phyloP scores from a whole-genome alignment of 257 asterid species.

The Jacaranda copaia region DNA sequence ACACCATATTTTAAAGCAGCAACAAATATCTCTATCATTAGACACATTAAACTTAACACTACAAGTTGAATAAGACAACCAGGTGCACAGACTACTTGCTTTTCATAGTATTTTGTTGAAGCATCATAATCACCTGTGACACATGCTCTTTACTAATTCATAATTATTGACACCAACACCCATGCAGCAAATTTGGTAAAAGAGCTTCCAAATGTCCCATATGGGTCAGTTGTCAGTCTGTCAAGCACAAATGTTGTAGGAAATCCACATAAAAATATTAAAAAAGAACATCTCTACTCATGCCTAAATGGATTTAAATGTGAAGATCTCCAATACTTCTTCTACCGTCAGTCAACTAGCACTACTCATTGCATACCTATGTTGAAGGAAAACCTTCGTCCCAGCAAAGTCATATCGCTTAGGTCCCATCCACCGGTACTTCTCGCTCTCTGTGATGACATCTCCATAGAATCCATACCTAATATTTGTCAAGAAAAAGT shows the following conservation, averaged over 20 bases:
- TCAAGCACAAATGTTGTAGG: too few relatives aligned
- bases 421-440: slow-evolving; percentile 99
- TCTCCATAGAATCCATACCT: slow-evolving; percentile 99
- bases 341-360: slow-evolving; percentile 23
- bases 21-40: background rate
- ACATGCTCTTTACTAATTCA: slow-evolving; percentile 17
- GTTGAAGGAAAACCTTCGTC: slow-evolving; percentile 98
- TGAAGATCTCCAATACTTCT: slow-evolving; percentile 5
- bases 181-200: too few relatives aligned
- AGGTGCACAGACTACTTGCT: background rate
- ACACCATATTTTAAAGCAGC: background rate
- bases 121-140: background rate
- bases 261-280: too few relatives aligned
- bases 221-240: too few relatives aligned
- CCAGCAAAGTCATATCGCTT: slow-evolving; percentile 93
- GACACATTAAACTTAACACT: background rate
- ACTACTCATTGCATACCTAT: slow-evolving; percentile 61
- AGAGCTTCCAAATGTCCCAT: too few relatives aligned
- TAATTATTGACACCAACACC: background rate
- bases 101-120: background rate
- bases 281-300: background rate
- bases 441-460: slow-evolving; percentile 96
- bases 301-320: slow-evolving; percentile 6
- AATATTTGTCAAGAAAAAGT: slow-evolving; percentile 35
- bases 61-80: slow-evolving; percentile 12